Conservation (phyloP, 208 protist genomes). For the Eutreptiella sp. region DNA sequence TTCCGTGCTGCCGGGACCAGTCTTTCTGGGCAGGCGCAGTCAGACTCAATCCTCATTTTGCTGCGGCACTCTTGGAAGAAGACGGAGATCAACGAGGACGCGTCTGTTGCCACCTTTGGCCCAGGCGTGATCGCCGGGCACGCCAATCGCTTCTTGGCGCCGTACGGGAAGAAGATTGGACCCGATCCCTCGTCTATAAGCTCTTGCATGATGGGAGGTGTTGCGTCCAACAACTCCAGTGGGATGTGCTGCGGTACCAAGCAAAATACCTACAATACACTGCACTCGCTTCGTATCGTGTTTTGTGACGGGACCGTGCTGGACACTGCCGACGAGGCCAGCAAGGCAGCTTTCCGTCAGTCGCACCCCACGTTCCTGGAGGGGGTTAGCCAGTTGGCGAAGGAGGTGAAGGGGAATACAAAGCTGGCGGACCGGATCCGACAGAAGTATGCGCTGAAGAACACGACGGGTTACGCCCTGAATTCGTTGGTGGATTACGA, state of each 20-base stretch:
- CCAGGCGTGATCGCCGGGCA: slow-evolving; percentile 41
- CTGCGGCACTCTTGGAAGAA: slow-evolving; percentile 32
- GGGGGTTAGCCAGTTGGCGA: slow-evolving; percentile 11
- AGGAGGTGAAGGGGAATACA: slow-evolving; percentile 17
- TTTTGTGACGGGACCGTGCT: slow-evolving; percentile 39
- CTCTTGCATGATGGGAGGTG: slow-evolving; percentile 48
- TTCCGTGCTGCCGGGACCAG: slow-evolving; percentile 45
- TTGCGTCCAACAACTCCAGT: slow-evolving; percentile 44
- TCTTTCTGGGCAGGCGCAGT: slow-evolving; percentile 43
- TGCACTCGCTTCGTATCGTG: slow-evolving; percentile 38
- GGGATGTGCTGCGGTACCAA: slow-evolving; percentile 46
- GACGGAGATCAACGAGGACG: slow-evolving; percentile 33
- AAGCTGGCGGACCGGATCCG: slow-evolving; percentile 29
- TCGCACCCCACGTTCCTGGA: slow-evolving; percentile 23
- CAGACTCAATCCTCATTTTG: slow-evolving; percentile 42
- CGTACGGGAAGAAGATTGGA: slow-evolving; percentile 37
- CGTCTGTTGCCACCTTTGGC: no score
- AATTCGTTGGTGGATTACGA: slow-evolving; percentile 43
- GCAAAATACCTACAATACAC: slow-evolving; percentile 44
- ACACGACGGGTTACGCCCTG: slow-evolving; percentile 46
- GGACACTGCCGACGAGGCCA: slow-evolving; percentile 29
- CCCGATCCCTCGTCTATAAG: slow-evolving; percentile 45
- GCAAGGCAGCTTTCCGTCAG: slow-evolving; percentile 11
- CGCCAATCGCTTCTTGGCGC: slow-evolving; percentile 38
- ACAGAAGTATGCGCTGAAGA: slow-evolving; percentile 46